Evolutionary conservation across 176 grass and related monocot species (phyloP), one percentile per base, ranked within the genome.

Genomic region (Areca catechu): DNA sequence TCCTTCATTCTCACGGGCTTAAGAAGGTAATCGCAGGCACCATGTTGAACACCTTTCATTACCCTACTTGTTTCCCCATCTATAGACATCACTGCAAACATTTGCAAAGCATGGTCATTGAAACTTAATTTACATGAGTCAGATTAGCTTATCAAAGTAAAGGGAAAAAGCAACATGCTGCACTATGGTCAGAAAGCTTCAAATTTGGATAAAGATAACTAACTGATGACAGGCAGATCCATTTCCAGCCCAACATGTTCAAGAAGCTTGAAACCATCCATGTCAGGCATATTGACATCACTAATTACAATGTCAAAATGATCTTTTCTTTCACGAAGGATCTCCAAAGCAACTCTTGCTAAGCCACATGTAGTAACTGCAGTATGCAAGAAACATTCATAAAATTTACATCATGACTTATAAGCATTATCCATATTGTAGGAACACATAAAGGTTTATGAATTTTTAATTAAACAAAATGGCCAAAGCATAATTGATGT

Each of bases 31-130:
- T 60, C 24, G 34, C 58, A 60, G 7, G 58, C 58, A 18, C 58
- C 58, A 60, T 60, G 93, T 24, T 93, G 88, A 4, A 98, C 88
- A 57, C 93, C 93, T 85, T 92, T 98, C 93, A 98, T 98, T 22
- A 98, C 93, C 61, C 88, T 85, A 76, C 84, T 93, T 48, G 88
- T 98, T 48, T 92, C 81, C 28, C 93, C 93, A 28, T 98, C 93
- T 24, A 92, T 89, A 48, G 93, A 98, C 93, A 98, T 98, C 88
- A 98, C 93, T 98, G 87, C 67, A 86, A 67, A 57, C 72, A 79
- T 66, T 77, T 9, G 28, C 7, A 43, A 10, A 43, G 10, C 10
- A 10, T 14, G 10, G 34, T 12, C 7, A 12, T 43, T 43, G 10
- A 43, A 43, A 2, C 10, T 12, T 43, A 43, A 43, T 43, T 2